Percentiles rank a stretch among this genome's conserved stretches.
Evolutionary conservation across 805 yeast genomes (phyloP).

Genomic region (Torulaspora microellipsoides): DNA sequence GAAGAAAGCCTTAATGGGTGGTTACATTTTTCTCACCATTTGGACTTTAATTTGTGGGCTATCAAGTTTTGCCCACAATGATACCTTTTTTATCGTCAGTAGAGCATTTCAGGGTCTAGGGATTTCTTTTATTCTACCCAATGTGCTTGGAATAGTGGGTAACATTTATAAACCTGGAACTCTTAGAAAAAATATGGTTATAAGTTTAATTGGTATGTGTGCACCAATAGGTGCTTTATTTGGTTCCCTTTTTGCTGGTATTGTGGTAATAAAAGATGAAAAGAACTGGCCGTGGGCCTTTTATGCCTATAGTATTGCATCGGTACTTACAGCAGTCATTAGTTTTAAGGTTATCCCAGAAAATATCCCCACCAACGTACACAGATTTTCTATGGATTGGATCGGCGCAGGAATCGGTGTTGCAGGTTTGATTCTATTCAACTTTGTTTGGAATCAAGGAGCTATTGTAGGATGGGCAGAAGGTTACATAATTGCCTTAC

Average conservation of each 20-base stretch:
- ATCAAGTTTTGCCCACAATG: constrained; percentile 45
- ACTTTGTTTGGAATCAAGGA: constrained; percentile 72
- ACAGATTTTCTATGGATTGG: constrained; percentile 40
- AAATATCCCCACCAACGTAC: constrained; percentile 26
- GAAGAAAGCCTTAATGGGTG: constrained; percentile 47
- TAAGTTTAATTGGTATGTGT: constrained; percentile 52
- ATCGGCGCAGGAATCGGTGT: constrained; percentile 56
- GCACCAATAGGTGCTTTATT: constrained; percentile 59
- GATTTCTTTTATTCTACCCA: constrained; percentile 53
- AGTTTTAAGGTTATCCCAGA: constrained; percentile 29
- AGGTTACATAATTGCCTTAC: constrained; percentile 53
- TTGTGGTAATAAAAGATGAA: constrained; percentile 26
- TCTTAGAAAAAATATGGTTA: constrained; percentile 45
- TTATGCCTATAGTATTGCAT: constrained; percentile 25
- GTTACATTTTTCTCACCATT: constrained; percentile 50
- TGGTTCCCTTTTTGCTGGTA: constrained; percentile 50
- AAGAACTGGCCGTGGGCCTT: constrained; percentile 31
- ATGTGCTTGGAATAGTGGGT: constrained; percentile 54
- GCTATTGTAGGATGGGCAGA: constrained; percentile 64
- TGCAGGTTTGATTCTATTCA: constrained; percentile 55
- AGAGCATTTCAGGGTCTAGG: constrained; percentile 64
- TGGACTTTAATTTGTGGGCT: constrained; percentile 63
- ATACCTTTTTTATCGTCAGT: constrained; percentile 46
- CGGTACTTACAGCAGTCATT: constrained; percentile 15
- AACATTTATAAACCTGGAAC: constrained; percentile 43